Evolutionary conservation across 306 rosid species (phyloP), one percentile per base, ranked within the genome.

Genomic region (Datisca glomerata): DNA sequence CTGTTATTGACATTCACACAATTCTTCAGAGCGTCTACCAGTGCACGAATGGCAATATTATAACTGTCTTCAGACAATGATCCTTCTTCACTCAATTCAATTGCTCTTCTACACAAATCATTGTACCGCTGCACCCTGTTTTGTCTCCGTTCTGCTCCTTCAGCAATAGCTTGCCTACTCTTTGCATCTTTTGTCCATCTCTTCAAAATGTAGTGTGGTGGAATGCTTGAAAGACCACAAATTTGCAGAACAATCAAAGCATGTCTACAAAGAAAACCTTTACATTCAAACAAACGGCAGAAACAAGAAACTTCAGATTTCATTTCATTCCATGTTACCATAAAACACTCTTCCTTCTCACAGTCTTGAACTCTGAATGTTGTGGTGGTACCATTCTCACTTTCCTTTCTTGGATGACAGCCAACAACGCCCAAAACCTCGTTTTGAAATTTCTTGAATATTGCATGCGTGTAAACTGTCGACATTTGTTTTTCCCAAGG

Each of bases 401-500:
- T 63, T 45, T 77, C 93, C 56, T 60, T 60, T 67, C 55, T 81
- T 49, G 93, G 79, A 53, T 78, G 93, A 66, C 93, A 80, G 17
- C 96, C 96, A 60, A 76, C 96, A 24, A 75, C 96, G 36, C 96
- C 96, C 66, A 85, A 63, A 41, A 81, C 93, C 68, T 85, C 96
- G 41, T 74, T 66, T 75, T 85, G 96, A 57, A 85, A 85, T 59
- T 78, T 85, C 73, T 74, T 78, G 69, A 85, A 85, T 50, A 85
- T 78, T 8, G 96, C 69, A 65, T 85, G 96, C 0, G 96, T 85
- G 47, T 85, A 85, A 60, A 78, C 46, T 35, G 85, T 72, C 49
- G 96, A 85, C 93, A 80, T 81, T 63, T 85, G 96, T 49, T 81
- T 85, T 57, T 85, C 93, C 93, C 96, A 81, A 46, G 96, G 96